phyloP scores from a whole-genome alignment of 495 filamentous ascomycete species.

The Diplogelasinospora grovesii region DNA sequence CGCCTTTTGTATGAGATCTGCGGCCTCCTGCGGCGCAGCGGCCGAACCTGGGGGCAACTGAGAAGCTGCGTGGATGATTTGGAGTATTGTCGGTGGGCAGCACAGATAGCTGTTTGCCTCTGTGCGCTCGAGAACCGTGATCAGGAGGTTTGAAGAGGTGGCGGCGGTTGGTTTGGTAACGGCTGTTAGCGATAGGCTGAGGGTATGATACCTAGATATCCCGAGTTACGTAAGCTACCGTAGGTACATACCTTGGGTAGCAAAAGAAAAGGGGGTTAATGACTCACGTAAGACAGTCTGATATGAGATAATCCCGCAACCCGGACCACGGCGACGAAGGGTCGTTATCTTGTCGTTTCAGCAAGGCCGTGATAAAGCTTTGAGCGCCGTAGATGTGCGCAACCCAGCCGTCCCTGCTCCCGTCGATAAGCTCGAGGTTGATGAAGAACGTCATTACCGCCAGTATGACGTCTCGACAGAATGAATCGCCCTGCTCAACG shows the following conservation, averaged over 20 bases:
- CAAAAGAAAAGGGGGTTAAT: no score
- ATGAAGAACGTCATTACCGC: conserved; percentile 51
- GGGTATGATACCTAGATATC: no score
- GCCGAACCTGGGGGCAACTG: conserved; percentile 21
- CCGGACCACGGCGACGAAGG: no score
- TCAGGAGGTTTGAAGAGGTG: no score
- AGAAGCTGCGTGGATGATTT: conserved; percentile 30
- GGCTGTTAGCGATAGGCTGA: no score
- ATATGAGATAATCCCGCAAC: no score
- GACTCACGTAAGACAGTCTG: no score
- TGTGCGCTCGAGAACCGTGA: conserved; percentile 30
- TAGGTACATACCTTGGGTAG: no score
- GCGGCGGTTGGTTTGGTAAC: no score
- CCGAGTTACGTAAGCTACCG: no score
- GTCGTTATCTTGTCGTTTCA: conserved; percentile 11
- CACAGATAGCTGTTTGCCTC: conserved; percentile 43
- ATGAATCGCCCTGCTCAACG: conserved; percentile 20
- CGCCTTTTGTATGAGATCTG: conserved; percentile 24
- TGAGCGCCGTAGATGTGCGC: conserved; percentile 46
- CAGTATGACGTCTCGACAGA: conserved; percentile 36
- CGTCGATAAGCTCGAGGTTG: conserved; percentile 52
- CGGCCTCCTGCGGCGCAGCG: conserved; percentile 2
- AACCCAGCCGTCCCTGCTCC: conserved; percentile 49
- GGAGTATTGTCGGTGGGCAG: conserved; percentile 35
- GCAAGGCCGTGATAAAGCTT: conserved; percentile 30